Evolutionary conservation across 768 basidiomycete genomes (phyloP).

Genomic region (Mycena crocata): DNA sequence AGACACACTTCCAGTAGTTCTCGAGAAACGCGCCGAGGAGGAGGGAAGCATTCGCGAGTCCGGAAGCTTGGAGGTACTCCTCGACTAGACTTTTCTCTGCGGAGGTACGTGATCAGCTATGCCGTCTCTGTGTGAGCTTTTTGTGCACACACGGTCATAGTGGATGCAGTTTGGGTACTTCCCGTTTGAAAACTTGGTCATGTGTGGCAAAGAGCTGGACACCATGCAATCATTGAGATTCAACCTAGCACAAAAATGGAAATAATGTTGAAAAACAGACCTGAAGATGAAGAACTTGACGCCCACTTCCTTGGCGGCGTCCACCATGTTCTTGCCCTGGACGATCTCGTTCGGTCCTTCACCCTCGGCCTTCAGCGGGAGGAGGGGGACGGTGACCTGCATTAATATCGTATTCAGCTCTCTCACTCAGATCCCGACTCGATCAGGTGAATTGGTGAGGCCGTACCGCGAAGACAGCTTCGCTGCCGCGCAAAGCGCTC

Average conservation of each 20-base stretch:
- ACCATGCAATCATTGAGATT: no score
- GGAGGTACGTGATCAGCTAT: neutral
- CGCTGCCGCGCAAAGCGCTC: constrained; percentile 4
- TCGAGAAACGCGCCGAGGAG: constrained; percentile 16
- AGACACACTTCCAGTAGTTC: neutral
- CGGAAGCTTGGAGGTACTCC: constrained; percentile 3
- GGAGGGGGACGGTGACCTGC: constrained; percentile 1
- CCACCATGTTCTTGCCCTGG: constrained; percentile 39
- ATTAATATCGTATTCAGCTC: neutral
- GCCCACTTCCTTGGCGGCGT: constrained; percentile 39
- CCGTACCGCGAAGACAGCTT: constrained; percentile 21
- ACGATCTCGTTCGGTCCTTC: constrained; percentile 23
- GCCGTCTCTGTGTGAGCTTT: neutral
- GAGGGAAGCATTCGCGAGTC: constrained; percentile 9
- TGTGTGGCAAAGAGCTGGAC: constrained; percentile 9
- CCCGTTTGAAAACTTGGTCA: neutral
- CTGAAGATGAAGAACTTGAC: constrained; percentile 35
- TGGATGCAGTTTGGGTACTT: constrained; percentile 10
- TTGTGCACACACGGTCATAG: neutral
- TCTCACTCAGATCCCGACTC: no score
- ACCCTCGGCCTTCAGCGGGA: neutral
- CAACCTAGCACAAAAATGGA: neutral
- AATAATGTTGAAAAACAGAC: neutral
- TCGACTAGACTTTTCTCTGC: constrained; percentile 5
- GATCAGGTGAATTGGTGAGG: no score